These are phyloP conservation scores for Fusarium ambrosium DNA, from an alignment of 2,329 filamentous ascomycete species.

Conservation along the genomic window DNA sequence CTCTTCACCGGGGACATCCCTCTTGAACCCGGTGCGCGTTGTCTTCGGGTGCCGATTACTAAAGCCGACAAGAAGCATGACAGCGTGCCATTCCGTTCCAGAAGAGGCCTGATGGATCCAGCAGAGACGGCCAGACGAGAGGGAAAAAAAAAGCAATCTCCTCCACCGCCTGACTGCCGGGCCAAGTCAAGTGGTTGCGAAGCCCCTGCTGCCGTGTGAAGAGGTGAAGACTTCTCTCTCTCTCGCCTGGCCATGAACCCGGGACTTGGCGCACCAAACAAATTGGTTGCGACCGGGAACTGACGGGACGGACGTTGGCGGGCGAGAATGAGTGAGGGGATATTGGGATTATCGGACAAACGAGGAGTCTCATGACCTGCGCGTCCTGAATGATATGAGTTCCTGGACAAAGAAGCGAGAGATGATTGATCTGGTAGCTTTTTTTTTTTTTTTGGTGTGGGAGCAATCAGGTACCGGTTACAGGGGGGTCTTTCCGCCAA, in stretches of 20 bases:
- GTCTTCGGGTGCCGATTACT: constrained; percentile 24
- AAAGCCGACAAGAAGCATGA: constrained; percentile 9
- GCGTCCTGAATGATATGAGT: constrained; percentile 21
- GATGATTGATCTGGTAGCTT: constrained; percentile 29
- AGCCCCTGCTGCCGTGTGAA: constrained; percentile 10
- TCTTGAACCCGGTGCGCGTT: constrained; percentile 17
- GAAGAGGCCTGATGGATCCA: constrained; percentile 17
- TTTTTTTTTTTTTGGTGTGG: constrained; percentile 32
- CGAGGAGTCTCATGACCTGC: constrained; percentile 3
- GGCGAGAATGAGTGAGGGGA: background rate
- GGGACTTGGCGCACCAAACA: constrained; percentile 32
- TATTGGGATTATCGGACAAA: background rate
- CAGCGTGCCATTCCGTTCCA: constrained; percentile 19
- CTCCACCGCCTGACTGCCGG: constrained; percentile 28
- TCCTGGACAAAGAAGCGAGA: constrained; percentile 41
- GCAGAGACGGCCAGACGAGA: constrained; percentile 19
- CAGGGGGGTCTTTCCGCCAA: constrained; percentile 41
- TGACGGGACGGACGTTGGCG: constrained; percentile 8
- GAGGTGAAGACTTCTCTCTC: background rate
- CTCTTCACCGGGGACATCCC: constrained; percentile 11
- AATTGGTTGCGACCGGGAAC: constrained; percentile 14
- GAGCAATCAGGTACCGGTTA: constrained; percentile 46
- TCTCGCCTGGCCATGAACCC: constrained; percentile 28
- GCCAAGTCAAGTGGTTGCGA: constrained; percentile 24
- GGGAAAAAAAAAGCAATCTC: constrained; percentile 9